Conservation (phyloP, 331 rosid genomes). For the Rhamnella rubrinervis region DNA sequence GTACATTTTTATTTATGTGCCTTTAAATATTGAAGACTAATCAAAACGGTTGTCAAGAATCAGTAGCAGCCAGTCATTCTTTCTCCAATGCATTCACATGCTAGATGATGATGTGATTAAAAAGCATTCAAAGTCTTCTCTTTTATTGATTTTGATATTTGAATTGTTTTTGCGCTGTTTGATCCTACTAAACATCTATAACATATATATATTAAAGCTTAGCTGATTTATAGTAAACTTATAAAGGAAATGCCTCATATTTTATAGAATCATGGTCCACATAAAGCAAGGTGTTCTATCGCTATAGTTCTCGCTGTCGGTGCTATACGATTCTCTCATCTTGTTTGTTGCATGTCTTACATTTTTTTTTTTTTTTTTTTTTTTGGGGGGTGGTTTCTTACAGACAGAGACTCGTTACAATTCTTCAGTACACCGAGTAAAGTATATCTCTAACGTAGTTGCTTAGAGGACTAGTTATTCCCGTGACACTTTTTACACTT, state of each 20-base stretch:
- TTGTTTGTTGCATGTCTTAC: background rate
- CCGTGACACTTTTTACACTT: conserved; percentile 21
- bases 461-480: conserved; percentile 28
- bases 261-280: background rate
- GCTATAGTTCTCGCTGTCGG: background rate
- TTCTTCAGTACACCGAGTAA: conserved; percentile 18
- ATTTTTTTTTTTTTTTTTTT: background rate
- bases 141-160: conserved; percentile 8
- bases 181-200: background rate
- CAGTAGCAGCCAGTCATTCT: background rate
- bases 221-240: background rate
- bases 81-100: background rate
- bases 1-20: background rate
- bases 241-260: background rate
- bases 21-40: background rate
- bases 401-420: conserved; percentile 24
- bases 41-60: conserved; percentile 10
- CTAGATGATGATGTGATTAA: background rate
- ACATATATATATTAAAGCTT: background rate
- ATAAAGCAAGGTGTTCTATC: background rate
- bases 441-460: conserved; percentile 14
- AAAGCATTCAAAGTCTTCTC: background rate
- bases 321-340: background rate
- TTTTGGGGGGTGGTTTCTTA: background rate
- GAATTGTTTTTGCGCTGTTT: background rate